Base-by-base conservation (phyloP, 176 grass and related monocot species). In the Stipa capillata region DNA sequence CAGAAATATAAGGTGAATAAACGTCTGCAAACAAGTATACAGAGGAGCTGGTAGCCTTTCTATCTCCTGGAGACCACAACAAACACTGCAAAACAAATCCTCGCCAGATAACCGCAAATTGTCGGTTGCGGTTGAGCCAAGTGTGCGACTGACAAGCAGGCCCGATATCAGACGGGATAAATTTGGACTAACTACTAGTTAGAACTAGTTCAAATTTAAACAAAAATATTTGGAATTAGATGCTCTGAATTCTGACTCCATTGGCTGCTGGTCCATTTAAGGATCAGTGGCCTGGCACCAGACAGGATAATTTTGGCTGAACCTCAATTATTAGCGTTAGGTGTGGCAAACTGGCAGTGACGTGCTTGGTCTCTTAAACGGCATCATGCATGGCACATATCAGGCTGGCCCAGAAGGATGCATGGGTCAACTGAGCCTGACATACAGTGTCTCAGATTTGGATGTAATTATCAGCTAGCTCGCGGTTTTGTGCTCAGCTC, bases 311-410 rank as follows among this genome's bases (percentile, higher is more conserved):
- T 51, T 37, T 16, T 65, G 43, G 29, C 50, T 50, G 28, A 65
- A 65, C 42, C 43, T 65, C 75, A 78, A 35, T 64, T 78, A 78
- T 64, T 78, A 64, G 29, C 4, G 39, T 31, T 64, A 49, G 57
- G 25, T 63, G 51, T 75, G 20, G 13, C 50, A 74, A 50, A 33
- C 28, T 5, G 45, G 68, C 43, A 23, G 49, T 74, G 34, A 21
- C 48, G 36, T 17, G 41, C 28, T 32, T 16, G 28, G 58, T 18
- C 28, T 33, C 29, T 28, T n/a, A 65, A 67, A 3, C 8, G 23
- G 4, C 2, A 11, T 25, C 18, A 34, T 73, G 48, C 35, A 57
- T 18, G 49, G 20, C 51, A 6, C 49, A 59, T 18, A 58, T 59
- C 53, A 59, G 37, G 34, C 53, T 11, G 15, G 28, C 2, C 62